Conservation (phyloP, 2,329 filamentous ascomycete genomes). For the Talaromyces marneffei region DNA sequence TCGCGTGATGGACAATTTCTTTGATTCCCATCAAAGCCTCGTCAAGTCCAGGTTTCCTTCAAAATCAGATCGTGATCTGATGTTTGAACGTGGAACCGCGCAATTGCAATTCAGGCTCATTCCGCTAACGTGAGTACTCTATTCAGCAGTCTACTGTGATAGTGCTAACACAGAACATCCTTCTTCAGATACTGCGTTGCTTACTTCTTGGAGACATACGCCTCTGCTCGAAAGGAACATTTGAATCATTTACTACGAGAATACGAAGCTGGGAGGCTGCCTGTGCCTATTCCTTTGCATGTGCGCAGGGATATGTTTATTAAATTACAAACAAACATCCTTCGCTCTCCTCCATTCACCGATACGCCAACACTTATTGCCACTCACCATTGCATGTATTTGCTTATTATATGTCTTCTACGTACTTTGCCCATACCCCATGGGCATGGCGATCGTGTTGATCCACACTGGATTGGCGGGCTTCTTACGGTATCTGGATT, state of each 20-base stretch:
- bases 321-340: constrained; percentile 32
- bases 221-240: constrained; percentile 32
- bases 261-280: constrained; percentile 34
- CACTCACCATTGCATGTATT: constrained; percentile 38
- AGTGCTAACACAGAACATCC: neutral
- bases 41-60: constrained; percentile 30
- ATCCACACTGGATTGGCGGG: constrained; percentile 38
- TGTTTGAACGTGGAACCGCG: constrained; percentile 30
- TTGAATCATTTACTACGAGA: constrained; percentile 33
- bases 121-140: constrained; percentile 34
- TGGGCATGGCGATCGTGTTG: constrained; percentile 25
- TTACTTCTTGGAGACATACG: constrained; percentile 39
- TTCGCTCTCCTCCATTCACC: constrained; percentile 37
- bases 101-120: constrained; percentile 36
- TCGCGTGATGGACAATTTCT: constrained; percentile 36
- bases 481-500: constrained; percentile 37
- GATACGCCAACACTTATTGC: constrained; percentile 35
- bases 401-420: constrained; percentile 36
- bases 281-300: constrained; percentile 31
- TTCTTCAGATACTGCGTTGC: constrained; percentile 35
- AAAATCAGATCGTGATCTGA: constrained; percentile 29
- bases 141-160: neutral
- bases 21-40: constrained; percentile 26
- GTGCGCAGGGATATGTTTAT: constrained; percentile 33
- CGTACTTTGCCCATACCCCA: constrained; percentile 29